Evolutionary conservation across 495 filamentous ascomycete species (phyloP).

Genomic region (Trichodelitschia bisporula): DNA sequence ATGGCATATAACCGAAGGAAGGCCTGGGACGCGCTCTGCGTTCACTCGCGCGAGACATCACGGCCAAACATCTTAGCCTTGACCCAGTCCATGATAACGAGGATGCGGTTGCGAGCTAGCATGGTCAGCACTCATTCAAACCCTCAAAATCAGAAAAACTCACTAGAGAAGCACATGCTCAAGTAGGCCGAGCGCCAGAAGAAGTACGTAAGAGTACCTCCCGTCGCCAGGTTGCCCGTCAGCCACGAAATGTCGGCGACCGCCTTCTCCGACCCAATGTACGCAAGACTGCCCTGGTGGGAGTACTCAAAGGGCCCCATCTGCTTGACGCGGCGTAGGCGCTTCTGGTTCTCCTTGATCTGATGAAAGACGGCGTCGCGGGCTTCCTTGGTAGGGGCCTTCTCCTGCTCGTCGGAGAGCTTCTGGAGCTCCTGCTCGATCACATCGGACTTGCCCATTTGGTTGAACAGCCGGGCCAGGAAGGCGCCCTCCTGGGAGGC

Average conservation of each 20-base stretch:
- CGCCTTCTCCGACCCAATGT: slow-evolving; percentile 94
- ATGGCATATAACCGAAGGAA: too few relatives aligned
- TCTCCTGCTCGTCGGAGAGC: slow-evolving; percentile 36
- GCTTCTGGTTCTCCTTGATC: slow-evolving; percentile 65
- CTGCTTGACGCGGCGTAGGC: slow-evolving; percentile 71
- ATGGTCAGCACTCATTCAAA: slow-evolving; percentile 5
- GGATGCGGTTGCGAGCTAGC: slow-evolving; percentile 64
- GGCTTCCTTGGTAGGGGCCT: slow-evolving; percentile 30
- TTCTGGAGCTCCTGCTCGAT: slow-evolving; percentile 46
- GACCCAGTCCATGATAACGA: slow-evolving; percentile 83
- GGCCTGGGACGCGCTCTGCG: too few relatives aligned
- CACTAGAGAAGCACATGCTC: slow-evolving; percentile 98
- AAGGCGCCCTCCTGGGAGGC: slow-evolving; percentile 90
- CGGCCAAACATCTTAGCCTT: slow-evolving; percentile 91
- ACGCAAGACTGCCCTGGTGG: slow-evolving; percentile 87
- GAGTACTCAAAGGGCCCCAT: slow-evolving; percentile 94
- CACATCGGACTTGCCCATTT: slow-evolving; percentile 73
- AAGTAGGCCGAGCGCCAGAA: slow-evolving; percentile 97
- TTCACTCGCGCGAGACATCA: slow-evolving; percentile 82
- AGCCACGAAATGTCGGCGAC: slow-evolving; percentile 96
- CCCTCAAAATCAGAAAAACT: slow-evolving; percentile 17
- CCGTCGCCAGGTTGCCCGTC: slow-evolving; percentile 80
- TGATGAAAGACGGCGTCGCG: slow-evolving; percentile 33
- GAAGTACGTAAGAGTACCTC: slow-evolving; percentile 42
- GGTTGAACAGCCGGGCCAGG: slow-evolving; percentile 89